A percentile compares a stretch with the other conserved stretches of the same genome.
Evolutionary conservation across 2,329 filamentous ascomycete genomes (phyloP).

Genomic region (Pyrenochaeta sp.): DNA sequence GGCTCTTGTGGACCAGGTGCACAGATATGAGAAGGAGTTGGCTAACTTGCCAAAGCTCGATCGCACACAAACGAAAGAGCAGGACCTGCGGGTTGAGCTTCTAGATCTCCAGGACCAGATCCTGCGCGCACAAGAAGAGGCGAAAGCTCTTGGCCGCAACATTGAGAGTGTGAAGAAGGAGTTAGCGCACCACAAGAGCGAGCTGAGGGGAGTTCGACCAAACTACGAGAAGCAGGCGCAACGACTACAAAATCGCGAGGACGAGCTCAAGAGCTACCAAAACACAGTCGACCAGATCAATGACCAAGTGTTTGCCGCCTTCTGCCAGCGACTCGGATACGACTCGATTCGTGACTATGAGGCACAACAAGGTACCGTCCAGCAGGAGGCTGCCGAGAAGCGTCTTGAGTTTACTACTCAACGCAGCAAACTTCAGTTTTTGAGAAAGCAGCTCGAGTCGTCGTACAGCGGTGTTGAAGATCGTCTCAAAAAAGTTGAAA

Average conservation of each 20-base stretch:
- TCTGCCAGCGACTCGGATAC: conserved; percentile 89
- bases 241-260: conserved; percentile 70
- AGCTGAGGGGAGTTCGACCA: conserved; percentile 78
- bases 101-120: conserved; percentile 81
- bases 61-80: conserved; percentile 78
- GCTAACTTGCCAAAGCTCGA: conserved; percentile 81
- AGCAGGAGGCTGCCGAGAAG: conserved; percentile 89
- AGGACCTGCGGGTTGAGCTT: conserved; percentile 80
- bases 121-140: conserved; percentile 75
- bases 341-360: conserved; percentile 92
- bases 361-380: conserved; percentile 87
- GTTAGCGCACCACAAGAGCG: conserved; percentile 73
- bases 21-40: conserved; percentile 80
- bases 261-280: conserved; percentile 64
- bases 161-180: conserved; percentile 84
- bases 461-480: conserved; percentile 74
- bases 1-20: conserved; percentile 77
- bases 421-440: conserved; percentile 67
- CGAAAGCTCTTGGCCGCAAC: conserved; percentile 82
- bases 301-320: conserved; percentile 84
- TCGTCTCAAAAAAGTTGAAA: conserved; percentile 74
- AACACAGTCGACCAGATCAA: conserved; percentile 80
- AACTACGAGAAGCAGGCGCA: conserved; percentile 77
- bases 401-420: conserved; percentile 88
- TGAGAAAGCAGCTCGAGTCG: conserved; percentile 72